Percentiles rank a stretch among this genome's conserved stretches.
Evolutionary conservation across 2,329 filamentous ascomycete genomes (phyloP).

Genomic region (Calonectria honghensis): DNA sequence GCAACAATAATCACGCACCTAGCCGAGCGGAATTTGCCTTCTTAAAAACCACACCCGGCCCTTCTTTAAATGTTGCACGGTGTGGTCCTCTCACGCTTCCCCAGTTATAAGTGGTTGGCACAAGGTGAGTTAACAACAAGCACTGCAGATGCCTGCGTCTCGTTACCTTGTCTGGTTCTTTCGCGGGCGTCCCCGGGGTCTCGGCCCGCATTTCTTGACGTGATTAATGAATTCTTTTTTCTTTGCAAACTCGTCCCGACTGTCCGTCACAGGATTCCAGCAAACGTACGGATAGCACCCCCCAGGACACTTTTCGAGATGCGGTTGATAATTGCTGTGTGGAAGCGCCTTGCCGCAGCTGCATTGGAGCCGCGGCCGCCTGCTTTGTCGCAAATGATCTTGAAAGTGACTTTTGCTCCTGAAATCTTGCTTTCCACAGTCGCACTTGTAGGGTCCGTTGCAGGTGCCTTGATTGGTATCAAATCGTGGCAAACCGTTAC

Average conservation of each 20-base stretch:
- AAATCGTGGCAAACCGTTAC: not conserved
- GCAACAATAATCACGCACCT: too few species aligned
- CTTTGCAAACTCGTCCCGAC: not conserved
- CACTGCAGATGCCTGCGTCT: too few species aligned
- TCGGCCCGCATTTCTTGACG: not conserved
- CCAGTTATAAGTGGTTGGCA: not conserved
- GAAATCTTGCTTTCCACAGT: not conserved
- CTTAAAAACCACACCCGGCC: slow-evolving; percentile 15
- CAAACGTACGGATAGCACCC: slow-evolving; percentile 8
- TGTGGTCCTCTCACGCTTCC: not conserved
- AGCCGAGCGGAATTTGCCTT: too few species aligned
- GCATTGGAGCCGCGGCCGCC: slow-evolving; percentile 5
- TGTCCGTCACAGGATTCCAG: not conserved
- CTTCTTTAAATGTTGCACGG: not conserved
- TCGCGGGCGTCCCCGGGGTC: not conserved
- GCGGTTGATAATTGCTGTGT: slow-evolving; percentile 1
- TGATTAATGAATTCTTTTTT: slow-evolving; percentile 5
- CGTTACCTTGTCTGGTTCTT: not conserved
- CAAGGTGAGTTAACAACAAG: not conserved
- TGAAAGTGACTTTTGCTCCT: not conserved
- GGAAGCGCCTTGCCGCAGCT: slow-evolving; percentile 20
- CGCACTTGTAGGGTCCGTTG: slow-evolving; percentile 15
- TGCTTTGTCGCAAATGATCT: not conserved
- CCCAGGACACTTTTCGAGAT: not conserved
- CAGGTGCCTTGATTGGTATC: not conserved